A percentile compares a stretch with the other conserved stretches of the same genome.
These are phyloP conservation scores for Vitis hybrid DNA, from an alignment of 177 flowering plant genomes.

Conservation along the genomic window DNA sequence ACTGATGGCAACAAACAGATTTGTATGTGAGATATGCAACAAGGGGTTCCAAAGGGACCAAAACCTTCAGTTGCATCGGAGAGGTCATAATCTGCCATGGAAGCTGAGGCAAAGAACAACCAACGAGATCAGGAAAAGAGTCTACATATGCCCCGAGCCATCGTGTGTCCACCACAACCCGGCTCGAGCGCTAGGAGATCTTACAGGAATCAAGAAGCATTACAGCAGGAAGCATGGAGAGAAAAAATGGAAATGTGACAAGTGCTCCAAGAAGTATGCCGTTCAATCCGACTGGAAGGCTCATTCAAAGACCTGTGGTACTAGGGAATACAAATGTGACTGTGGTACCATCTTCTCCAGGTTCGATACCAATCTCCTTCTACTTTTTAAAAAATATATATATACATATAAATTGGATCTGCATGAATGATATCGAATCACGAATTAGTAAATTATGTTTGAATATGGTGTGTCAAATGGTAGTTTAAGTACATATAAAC, in stretches of 20 bases:
- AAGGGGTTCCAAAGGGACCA: constrained; percentile 70
- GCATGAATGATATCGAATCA: background rate
- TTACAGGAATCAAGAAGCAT: constrained; percentile 87
- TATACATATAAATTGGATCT: background rate
- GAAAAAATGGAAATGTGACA: constrained; percentile 78
- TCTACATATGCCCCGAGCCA: constrained; percentile 80
- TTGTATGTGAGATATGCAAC: constrained; percentile 65
- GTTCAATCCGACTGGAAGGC: constrained; percentile 95
- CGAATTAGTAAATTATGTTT: too few species aligned
- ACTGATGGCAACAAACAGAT: constrained; percentile 78
- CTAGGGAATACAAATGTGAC: constrained; percentile 63
- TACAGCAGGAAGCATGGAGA: constrained; percentile 84
- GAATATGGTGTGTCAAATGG: background rate
- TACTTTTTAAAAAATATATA: too few species aligned
- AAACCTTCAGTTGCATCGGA: constrained; percentile 62
- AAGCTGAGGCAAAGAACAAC: constrained; percentile 51
- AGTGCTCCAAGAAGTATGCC: constrained; percentile 69
- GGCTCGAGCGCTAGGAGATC: constrained; percentile 73
- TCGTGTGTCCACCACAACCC: constrained; percentile 81
- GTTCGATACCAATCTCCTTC: constrained; percentile 20
- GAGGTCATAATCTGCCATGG: constrained; percentile 79
- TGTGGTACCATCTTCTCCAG: constrained; percentile 90
- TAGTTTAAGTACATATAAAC: background rate
- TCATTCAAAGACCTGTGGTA: constrained; percentile 73
- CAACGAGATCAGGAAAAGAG: constrained; percentile 61